Base-by-base conservation (phyloP, 305 asterid species). In the Lippia alba region DNA sequence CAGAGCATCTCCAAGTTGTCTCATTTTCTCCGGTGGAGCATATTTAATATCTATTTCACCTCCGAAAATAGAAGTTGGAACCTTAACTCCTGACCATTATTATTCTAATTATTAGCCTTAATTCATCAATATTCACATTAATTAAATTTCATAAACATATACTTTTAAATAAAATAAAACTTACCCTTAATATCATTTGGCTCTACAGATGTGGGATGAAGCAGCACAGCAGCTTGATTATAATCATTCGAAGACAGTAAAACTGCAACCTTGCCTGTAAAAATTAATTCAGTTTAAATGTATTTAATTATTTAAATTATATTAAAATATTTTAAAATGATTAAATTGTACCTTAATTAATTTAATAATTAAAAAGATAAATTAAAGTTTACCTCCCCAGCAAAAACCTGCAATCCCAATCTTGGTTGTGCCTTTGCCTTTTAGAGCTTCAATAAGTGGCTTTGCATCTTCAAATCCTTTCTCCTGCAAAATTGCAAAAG, bases 211-310 rank as follows among this genome's bases (percentile, higher is more conserved):
- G 91, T 71, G 78, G 94, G 96, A 74, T 87, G 94, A 3, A 86
- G 74, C 12, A 89, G 72, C 67, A 79, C 91, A n/a, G 81, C 92
- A 39, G 82, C 90, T 55, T 85, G 81, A 66, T 87, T 74, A 51
- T 66, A 79, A 45, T 83, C 70, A 61, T 74, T 33, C 72, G 81
- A 84, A 0, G 87, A 68, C 15, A 89, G 79, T 45, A 85, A 87
- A 56, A 81, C 87, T 0, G 76, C 92, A 8, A 84, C 92, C 79
- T 89, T 89, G 66, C 83, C 96, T 87, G 80, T 16, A 78, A 18
- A 34, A 2, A 34, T 34, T 2, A 64, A 56, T 74, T 60, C 5
- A 8, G 67, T 50, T 19, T 12, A 5, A 6, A 60, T 14, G 9
- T 8, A 49, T 34, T 34, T 34, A 34, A 4, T 12, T 14, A 41